Evolutionary conservation across 2,329 filamentous ascomycete species (phyloP).

Genomic region (Phialophora tarda): DNA sequence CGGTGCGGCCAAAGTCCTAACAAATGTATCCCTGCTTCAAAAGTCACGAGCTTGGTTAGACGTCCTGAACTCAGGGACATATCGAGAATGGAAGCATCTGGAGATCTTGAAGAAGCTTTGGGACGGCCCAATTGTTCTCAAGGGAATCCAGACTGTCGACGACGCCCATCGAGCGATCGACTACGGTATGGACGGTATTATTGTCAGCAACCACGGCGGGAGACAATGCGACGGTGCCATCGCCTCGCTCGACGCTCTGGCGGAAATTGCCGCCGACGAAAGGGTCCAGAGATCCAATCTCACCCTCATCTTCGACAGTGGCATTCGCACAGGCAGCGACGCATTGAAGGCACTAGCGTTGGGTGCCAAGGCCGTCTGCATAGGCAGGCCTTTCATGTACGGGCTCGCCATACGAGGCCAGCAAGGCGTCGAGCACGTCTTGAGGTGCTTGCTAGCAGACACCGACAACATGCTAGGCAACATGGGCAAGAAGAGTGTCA

Average conservation of each 20-base stretch:
- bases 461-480: slow-evolving; percentile 40
- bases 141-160: slow-evolving; percentile 61
- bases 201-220: slow-evolving; percentile 60
- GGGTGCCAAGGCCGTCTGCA: slow-evolving; percentile 63
- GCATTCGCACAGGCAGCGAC: slow-evolving; percentile 57
- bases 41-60: slow-evolving; percentile 52
- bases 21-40: slow-evolving; percentile 33
- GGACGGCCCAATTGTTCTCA: slow-evolving; percentile 67
- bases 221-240: slow-evolving; percentile 60
- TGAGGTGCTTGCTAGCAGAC: slow-evolving; percentile 59
- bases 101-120: slow-evolving; percentile 62
- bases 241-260: slow-evolving; percentile 59
- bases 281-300: slow-evolving; percentile 42
- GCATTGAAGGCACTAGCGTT: slow-evolving; percentile 59
- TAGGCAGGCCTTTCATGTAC: slow-evolving; percentile 65
- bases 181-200: slow-evolving; percentile 55
- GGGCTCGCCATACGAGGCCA: slow-evolving; percentile 61
- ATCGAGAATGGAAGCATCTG: slow-evolving; percentile 66
- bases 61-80: slow-evolving; percentile 59
- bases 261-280: slow-evolving; percentile 63
- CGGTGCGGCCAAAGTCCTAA: slow-evolving; percentile 37
- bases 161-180: slow-evolving; percentile 56
- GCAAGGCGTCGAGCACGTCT: slow-evolving; percentile 58
- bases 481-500: slow-evolving; percentile 38
- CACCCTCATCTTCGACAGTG: slow-evolving; percentile 59